Conservation (phyloP, 2,329 filamentous ascomycete species). For the Stachybotrys chartarum region DNA sequence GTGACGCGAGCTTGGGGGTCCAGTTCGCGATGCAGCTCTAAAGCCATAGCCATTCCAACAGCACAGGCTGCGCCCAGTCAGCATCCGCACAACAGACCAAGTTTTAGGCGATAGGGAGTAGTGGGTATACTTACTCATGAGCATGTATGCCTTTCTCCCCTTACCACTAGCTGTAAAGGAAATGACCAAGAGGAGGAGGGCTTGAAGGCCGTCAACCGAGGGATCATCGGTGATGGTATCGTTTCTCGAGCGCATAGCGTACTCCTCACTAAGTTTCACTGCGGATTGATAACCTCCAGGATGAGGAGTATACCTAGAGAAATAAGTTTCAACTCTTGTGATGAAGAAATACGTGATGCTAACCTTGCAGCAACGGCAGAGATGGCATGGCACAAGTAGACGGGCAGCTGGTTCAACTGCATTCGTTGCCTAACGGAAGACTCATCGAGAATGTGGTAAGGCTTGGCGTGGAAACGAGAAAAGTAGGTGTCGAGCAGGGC, state of each 20-base stretch:
- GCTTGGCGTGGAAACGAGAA: slow-evolving; percentile 69
- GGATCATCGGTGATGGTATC: slow-evolving; percentile 76
- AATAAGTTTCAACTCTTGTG: not conserved
- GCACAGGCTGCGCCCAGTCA: slow-evolving; percentile 53
- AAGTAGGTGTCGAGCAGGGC: slow-evolving; percentile 74
- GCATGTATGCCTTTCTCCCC: slow-evolving; percentile 82
- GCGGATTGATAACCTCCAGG: slow-evolving; percentile 61
- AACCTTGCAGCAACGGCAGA: slow-evolving; percentile 58
- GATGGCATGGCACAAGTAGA: slow-evolving; percentile 47
- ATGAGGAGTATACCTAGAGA: slow-evolving; percentile 57
- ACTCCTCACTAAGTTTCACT: slow-evolving; percentile 63
- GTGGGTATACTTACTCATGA: slow-evolving; percentile 52
- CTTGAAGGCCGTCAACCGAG: slow-evolving; percentile 69
- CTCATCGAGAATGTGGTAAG: slow-evolving; percentile 77
- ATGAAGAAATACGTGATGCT: not conserved
- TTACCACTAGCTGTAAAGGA: slow-evolving; percentile 71
- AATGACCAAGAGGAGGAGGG: slow-evolving; percentile 66
- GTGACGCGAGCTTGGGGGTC: slow-evolving; percentile 55
- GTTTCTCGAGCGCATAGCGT: slow-evolving; percentile 59
- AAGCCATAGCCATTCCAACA: slow-evolving; percentile 74
- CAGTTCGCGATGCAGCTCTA: slow-evolving; percentile 74
- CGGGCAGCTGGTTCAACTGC: slow-evolving; percentile 58
- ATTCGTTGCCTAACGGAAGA: slow-evolving; percentile 63
- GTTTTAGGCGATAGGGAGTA: not conserved
- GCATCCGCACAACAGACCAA: slow-evolving; percentile 6